Conservation (phyloP, 805 yeast genomes). For the Candida namnaoensis region DNA sequence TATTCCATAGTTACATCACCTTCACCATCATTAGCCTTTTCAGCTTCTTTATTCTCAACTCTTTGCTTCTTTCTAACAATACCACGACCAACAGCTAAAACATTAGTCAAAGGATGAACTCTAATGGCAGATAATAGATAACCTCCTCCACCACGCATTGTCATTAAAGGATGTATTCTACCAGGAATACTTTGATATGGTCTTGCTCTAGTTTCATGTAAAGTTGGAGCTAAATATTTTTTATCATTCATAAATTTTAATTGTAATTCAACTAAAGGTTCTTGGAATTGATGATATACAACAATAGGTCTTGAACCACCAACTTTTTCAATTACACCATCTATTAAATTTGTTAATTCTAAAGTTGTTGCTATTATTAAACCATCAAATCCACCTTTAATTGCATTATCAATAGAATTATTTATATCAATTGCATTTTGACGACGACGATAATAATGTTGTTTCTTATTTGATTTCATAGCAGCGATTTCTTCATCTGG, state of each 20-base stretch:
- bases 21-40: neutral
- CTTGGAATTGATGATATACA: conserved; percentile 75
- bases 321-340: conserved; percentile 49
- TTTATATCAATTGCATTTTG: conserved; percentile 43
- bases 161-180: conserved; percentile 91
- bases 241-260: conserved; percentile 59
- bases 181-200: conserved; percentile 92
- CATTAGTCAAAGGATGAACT: conserved; percentile 62
- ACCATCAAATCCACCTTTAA: conserved; percentile 59
- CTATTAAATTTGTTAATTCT: conserved; percentile 56
- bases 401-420: conserved; percentile 39
- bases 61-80: conserved; percentile 30
- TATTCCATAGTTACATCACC: too few relatives aligned
- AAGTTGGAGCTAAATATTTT: conserved; percentile 72
- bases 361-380: conserved; percentile 67
- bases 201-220: conserved; percentile 75
- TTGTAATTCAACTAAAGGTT: conserved; percentile 65
- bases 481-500: conserved; percentile 43
- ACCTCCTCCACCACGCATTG: conserved; percentile 90
- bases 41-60: conserved; percentile 3
- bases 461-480: conserved; percentile 49
- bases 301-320: conserved; percentile 88
- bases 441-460: conserved; percentile 59
- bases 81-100: conserved; percentile 62
- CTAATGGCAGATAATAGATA: conserved; percentile 70